phyloP scores from a whole-genome alignment of 169 alveolate species.

The Ophryocystis elektroscirrha region DNA sequence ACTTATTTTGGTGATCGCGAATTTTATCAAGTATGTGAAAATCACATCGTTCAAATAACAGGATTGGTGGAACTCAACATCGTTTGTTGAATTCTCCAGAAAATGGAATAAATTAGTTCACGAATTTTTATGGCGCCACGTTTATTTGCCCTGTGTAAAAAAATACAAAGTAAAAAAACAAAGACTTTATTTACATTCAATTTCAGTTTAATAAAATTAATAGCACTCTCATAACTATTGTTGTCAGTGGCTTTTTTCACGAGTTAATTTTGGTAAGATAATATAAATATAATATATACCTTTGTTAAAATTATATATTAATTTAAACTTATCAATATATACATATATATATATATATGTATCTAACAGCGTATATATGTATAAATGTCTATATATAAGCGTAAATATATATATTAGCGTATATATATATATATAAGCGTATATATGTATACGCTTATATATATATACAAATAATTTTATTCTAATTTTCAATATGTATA shows the following conservation, averaged over 20 bases:
- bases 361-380: no score
- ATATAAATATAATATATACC: background rate
- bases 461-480: no score
- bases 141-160: conserved; percentile 29
- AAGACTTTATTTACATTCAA: background rate
- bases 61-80: conserved; percentile 47
- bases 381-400: no score
- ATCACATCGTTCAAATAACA: conserved; percentile 1
- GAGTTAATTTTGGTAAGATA: background rate
- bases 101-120: conserved; percentile 49
- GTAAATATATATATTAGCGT: no score
- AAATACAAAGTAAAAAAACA: conserved; percentile 4
- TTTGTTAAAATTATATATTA: background rate
- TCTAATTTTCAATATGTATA: no score
- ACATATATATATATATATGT: background rate
- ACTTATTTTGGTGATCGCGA: conserved; percentile 42
- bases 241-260: background rate
- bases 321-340: background rate
- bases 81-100: conserved; percentile 41
- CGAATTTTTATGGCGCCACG: conserved; percentile 37
- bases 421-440: no score
- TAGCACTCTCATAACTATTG: background rate
- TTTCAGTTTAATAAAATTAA: background rate
- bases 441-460: no score
- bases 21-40: conserved; percentile 30